Conservation (phyloP, 2,329 filamentous ascomycete genomes). For the Ophiostoma sp. region DNA sequence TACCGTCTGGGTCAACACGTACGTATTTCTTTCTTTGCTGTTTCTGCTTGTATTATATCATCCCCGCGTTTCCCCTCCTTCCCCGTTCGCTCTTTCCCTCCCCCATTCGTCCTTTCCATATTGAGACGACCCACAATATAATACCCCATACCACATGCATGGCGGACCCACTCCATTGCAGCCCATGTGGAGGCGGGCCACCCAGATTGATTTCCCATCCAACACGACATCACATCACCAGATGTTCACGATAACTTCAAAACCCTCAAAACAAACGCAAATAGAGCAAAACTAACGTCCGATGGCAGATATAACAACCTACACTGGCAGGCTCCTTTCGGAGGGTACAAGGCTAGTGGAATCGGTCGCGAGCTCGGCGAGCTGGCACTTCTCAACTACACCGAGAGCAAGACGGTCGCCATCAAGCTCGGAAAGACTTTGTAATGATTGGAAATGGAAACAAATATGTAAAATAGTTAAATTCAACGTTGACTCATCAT, state of each 20-base stretch:
- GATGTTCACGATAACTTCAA: background rate
- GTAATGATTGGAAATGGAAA: background rate
- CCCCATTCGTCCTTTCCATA: background rate
- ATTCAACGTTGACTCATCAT: no score
- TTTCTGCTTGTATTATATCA: constrained; percentile 18
- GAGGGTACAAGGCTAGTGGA: constrained; percentile 69
- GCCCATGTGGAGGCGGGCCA: background rate
- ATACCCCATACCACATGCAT: background rate
- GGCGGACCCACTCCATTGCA: background rate
- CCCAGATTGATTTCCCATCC: background rate
- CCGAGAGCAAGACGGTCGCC: constrained; percentile 61
- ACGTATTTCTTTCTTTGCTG: constrained; percentile 16
- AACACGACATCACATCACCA: background rate
- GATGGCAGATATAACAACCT: constrained; percentile 59
- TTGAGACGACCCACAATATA: background rate
- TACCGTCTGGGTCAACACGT: constrained; percentile 53
- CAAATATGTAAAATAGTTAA: background rate
- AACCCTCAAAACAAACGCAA: background rate
- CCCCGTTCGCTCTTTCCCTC: background rate
- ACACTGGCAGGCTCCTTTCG: constrained; percentile 58
- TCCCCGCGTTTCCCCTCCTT: constrained; percentile 12
- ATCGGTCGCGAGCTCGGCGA: constrained; percentile 72
- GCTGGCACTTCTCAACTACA: constrained; percentile 62
- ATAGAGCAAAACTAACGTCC: background rate
- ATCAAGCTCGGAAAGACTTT: constrained; percentile 41